phyloP scores from a whole-genome alignment of 176 grass and related monocot species.

The Juncus inflexus region DNA sequence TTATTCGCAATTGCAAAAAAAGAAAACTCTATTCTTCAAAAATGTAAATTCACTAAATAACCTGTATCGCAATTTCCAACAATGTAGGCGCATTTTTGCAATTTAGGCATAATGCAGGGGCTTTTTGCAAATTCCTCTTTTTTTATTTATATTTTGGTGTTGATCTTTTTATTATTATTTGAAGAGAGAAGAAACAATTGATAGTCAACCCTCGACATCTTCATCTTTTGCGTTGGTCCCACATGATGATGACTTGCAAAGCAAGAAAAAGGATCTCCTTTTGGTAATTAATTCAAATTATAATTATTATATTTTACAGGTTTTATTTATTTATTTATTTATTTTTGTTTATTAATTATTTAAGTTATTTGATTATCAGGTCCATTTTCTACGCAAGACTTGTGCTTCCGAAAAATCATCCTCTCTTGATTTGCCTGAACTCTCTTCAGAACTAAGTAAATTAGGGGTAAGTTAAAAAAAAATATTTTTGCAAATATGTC shows the following conservation, averaged over 20 bases:
- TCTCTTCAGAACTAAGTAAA: conserved; percentile 72
- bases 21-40: no score
- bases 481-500: conserved; percentile 7
- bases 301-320: neutral
- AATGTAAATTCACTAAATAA: no score
- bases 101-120: no score
- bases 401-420: conserved; percentile 73
- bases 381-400: conserved; percentile 73
- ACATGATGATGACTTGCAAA: conserved; percentile 46
- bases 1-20: no score
- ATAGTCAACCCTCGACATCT: conserved; percentile 34
- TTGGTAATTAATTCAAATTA: conserved; percentile 40
- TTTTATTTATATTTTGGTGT: conserved; percentile 12
- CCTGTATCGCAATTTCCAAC: no score
- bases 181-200: conserved; percentile 28
- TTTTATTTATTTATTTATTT: neutral
- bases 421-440: conserved; percentile 61
- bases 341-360: neutral
- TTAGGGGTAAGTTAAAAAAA: conserved; percentile 56
- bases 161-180: conserved; percentile 33
- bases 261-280: conserved; percentile 81
- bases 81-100: no score
- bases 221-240: conserved; percentile 50
- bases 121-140: neutral
- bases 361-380: conserved; percentile 43